Conservation (phyloP, 2,329 filamentous ascomycete species). For the Fusarium multiceps region DNA sequence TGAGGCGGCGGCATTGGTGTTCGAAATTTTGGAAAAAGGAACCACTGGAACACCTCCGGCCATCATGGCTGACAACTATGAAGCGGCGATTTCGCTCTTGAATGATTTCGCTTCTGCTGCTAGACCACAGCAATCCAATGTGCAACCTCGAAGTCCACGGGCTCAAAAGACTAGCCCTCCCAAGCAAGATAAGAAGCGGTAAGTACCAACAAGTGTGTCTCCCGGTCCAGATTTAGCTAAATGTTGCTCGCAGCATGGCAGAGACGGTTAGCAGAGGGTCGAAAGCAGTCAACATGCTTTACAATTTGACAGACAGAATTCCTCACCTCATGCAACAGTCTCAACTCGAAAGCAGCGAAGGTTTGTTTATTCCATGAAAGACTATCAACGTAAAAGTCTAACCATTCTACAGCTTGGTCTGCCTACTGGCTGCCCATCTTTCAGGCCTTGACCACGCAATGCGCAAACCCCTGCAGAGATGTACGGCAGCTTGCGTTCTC, state of each 20-base stretch:
- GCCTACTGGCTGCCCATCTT: constrained; percentile 98
- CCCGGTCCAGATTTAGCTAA: background rate
- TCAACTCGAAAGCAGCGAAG: constrained; percentile 87
- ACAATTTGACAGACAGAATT: constrained; percentile 82
- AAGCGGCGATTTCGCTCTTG: constrained; percentile 83
- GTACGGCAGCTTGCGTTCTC: constrained; percentile 90
- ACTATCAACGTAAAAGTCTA: background rate
- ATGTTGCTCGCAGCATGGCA: constrained; percentile 41
- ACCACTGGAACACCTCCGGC: constrained; percentile 80
- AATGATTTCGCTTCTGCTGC: constrained; percentile 91
- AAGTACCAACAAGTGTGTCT: background rate
- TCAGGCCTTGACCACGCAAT: constrained; percentile 86
- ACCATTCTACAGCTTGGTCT: constrained; percentile 78
- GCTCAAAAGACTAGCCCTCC: constrained; percentile 50
- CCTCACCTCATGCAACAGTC: constrained; percentile 91
- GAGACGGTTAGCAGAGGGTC: constrained; percentile 79
- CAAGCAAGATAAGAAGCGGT: constrained; percentile 46
- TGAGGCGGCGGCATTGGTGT: constrained; percentile 81
- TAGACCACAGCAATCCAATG: constrained; percentile 74
- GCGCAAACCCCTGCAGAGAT: constrained; percentile 92
- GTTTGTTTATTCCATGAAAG: constrained; percentile 56
- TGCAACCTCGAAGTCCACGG: constrained; percentile 73
- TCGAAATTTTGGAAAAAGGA: constrained; percentile 85
- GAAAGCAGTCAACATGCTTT: constrained; percentile 83
- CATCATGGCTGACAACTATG: constrained; percentile 95